phyloP scores from a whole-genome alignment of 1,139 yeast genomes.

The Debaryomycetaceae sp. region DNA sequence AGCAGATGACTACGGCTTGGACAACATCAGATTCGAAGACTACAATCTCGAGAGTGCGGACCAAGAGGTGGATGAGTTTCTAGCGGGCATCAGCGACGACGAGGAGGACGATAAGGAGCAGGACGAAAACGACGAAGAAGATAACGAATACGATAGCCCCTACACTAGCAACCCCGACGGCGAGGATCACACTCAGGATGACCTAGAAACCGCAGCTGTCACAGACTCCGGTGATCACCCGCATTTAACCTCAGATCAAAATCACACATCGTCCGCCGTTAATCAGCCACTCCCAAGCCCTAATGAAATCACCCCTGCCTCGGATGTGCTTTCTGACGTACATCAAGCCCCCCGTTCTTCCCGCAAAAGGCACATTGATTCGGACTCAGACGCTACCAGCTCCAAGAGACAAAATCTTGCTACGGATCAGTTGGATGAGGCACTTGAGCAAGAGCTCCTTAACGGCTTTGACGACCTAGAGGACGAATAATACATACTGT shows the following conservation, averaged over 20 bases:
- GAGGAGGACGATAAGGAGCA: slow-evolving; percentile 34
- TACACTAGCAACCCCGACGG: slow-evolving; percentile 7
- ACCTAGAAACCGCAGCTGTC: neutral
- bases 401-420: slow-evolving; percentile 10
- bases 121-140: slow-evolving; percentile 26
- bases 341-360: neutral
- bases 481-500: slow-evolving; percentile 9
- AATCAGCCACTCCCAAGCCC: neutral
- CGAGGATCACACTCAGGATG: neutral
- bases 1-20: neutral
- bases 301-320: neutral
- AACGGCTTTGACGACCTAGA: slow-evolving; percentile 47
- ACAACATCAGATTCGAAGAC: slow-evolving; percentile 24
- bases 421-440: slow-evolving; percentile 24
- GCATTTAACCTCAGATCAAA: neutral
- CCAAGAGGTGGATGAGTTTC: slow-evolving; percentile 58
- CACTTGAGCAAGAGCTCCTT: slow-evolving; percentile 41
- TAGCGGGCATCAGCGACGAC: slow-evolving; percentile 54
- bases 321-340: neutral
- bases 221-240: neutral
- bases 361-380: neutral
- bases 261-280: neutral
- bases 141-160: slow-evolving; percentile 13
- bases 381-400: neutral
- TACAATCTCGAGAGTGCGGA: slow-evolving; percentile 55